phyloP scores from a whole-genome alignment of 192 early-diverging fungal genomes.

The Spizellomyces sp. region DNA sequence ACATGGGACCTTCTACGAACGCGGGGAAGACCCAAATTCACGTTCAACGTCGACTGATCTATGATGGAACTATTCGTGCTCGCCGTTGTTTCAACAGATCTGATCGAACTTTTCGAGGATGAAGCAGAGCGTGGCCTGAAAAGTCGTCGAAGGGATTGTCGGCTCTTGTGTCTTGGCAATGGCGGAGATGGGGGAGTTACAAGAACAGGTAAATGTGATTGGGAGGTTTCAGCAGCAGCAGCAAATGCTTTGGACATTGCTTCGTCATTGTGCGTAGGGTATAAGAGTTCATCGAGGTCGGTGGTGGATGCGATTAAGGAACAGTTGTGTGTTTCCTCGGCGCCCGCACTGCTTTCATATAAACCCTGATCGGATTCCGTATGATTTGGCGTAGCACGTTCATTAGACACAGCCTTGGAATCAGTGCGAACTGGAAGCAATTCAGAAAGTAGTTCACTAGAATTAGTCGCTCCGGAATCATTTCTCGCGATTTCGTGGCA shows the following conservation, averaged over 20 bases:
- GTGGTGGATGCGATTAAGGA: background rate
- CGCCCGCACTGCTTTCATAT: too few species aligned
- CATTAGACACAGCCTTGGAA: background rate
- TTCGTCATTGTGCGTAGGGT: background rate
- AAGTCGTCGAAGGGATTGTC: slow-evolving; percentile 5
- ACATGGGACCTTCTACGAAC: slow-evolving; percentile 22
- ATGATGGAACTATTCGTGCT: background rate
- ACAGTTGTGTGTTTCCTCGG: too few species aligned
- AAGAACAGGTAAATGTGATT: slow-evolving; percentile 3
- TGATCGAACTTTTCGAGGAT: background rate
- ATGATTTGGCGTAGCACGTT: background rate
- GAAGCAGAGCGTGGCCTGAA: background rate
- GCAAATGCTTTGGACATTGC: slow-evolving; percentile 13
- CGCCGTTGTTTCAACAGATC: background rate
- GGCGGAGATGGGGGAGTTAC: background rate
- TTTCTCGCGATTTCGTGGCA: background rate
- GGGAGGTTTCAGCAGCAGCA: slow-evolving; percentile 23
- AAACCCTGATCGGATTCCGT: too few species aligned
- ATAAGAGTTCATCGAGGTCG: background rate
- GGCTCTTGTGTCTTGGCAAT: background rate
- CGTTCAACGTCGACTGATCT: background rate
- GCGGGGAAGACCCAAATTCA: slow-evolving; percentile 3
- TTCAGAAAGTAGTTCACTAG: background rate
- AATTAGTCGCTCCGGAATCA: background rate
- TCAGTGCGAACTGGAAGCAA: background rate